Conservation (phyloP, 2,329 filamentous ascomycete species). For the Phyllosticta citrichinensis region DNA sequence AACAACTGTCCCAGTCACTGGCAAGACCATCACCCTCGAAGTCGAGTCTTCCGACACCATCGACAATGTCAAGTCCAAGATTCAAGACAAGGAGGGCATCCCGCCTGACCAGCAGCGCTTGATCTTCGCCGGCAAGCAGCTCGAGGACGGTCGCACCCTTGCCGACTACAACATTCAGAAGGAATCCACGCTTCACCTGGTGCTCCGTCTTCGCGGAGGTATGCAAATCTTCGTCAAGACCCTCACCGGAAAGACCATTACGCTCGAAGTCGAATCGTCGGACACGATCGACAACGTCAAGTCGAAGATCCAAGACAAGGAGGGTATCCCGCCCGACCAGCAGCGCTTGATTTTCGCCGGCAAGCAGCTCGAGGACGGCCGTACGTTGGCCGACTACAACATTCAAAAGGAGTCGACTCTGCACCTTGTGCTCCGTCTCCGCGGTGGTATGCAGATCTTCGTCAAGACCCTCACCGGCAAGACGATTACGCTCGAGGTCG, state of each 20-base stretch:
- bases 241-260: constrained; percentile 54
- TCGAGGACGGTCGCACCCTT: constrained; percentile 47
- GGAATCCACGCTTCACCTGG: constrained; percentile 61
- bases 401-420: constrained; percentile 90
- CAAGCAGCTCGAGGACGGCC: constrained; percentile 92
- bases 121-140: constrained; percentile 49
- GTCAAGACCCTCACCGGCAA: constrained; percentile 61
- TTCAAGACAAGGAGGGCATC: constrained; percentile 51
- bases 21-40: constrained; percentile 43
- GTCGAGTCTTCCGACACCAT: constrained; percentile 32
- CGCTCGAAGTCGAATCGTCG: constrained; percentile 56
- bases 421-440: constrained; percentile 75
- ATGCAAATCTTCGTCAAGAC: constrained; percentile 57
- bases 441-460: constrained; percentile 61
- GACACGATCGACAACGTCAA: constrained; percentile 97
- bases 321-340: constrained; percentile 91
- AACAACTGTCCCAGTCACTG: constrained; percentile 39
- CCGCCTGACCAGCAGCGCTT: constrained; percentile 49
- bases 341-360: constrained; percentile 94
- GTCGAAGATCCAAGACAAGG: constrained; percentile 95
- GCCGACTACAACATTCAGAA: constrained; percentile 50
- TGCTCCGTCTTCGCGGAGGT: constrained; percentile 60
- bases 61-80: constrained; percentile 34
- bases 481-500: constrained; percentile 87
- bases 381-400: constrained; percentile 85